These are phyloP conservation scores for Lindgomyces ingoldianus DNA, from an alignment of 495 filamentous ascomycete species.

Conservation along the genomic window DNA sequence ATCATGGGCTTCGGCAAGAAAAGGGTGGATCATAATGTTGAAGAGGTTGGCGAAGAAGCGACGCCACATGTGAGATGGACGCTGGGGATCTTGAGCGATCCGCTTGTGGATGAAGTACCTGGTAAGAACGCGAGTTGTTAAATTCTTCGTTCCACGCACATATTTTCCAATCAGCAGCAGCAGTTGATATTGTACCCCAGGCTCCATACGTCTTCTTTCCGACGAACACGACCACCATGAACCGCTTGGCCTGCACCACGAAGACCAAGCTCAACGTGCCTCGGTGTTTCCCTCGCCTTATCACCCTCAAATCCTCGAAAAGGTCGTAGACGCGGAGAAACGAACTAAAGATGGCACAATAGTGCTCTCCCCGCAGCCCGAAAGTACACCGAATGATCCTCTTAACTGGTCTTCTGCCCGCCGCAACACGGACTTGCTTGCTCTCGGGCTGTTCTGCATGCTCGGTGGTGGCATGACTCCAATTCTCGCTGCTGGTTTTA, in stretches of 20 bases:
- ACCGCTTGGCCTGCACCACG: conserved; percentile 74
- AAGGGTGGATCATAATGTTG: not conserved
- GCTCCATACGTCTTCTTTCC: conserved; percentile 76
- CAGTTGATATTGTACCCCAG: conserved; percentile 45
- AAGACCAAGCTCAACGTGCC: conserved; percentile 69
- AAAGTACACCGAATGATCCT: conserved; percentile 85
- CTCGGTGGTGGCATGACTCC: conserved; percentile 91
- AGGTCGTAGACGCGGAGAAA: conserved; percentile 52
- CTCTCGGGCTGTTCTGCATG: conserved; percentile 85
- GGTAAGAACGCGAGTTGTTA: too few relatives aligned
- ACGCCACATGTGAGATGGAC: conserved; percentile 56
- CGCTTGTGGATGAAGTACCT: conserved; percentile 82
- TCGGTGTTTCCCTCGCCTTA: conserved; percentile 68
- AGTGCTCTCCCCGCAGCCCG: conserved; percentile 86
- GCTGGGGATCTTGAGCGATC: conserved; percentile 82
- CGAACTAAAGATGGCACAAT: conserved; percentile 78
- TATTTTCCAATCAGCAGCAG: not conserved
- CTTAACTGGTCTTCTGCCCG: conserved; percentile 89
- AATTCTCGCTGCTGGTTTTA: conserved; percentile 85
- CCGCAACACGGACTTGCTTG: conserved; percentile 75
- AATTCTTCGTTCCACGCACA: too few relatives aligned
- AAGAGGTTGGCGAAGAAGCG: not conserved
- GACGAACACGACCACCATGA: conserved; percentile 66
- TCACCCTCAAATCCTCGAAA: conserved; percentile 47
- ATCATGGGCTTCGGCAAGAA: not conserved